These are phyloP conservation scores for Mycena rosella DNA, from an alignment of 768 basidiomycete genomes.

Conservation along the genomic window DNA sequence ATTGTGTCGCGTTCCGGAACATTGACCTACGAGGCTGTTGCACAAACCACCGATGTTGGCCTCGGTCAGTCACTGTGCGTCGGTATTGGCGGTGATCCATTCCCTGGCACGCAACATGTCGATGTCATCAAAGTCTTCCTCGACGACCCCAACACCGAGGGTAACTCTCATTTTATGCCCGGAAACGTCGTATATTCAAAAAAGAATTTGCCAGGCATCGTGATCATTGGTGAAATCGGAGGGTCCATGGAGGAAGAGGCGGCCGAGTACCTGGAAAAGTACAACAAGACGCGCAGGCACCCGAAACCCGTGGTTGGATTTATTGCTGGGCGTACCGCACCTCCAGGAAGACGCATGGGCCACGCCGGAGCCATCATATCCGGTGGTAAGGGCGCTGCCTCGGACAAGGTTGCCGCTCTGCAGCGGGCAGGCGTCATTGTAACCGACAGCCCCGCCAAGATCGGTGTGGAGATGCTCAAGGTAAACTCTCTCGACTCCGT, in stretches of 20 bases:
- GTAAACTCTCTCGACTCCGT: constrained; percentile 53
- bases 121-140: constrained; percentile 98
- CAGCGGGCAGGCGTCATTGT: constrained; percentile 94
- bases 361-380: constrained; percentile 99
- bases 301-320: constrained; percentile 98
- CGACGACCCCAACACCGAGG: constrained; percentile 93
- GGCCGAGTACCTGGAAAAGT: constrained; percentile 92
- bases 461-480: constrained; percentile 91
- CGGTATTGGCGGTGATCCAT: constrained; percentile 97
- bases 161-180: constrained; percentile 49
- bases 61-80: constrained; percentile 97
- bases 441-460: constrained; percentile 95
- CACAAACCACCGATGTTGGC: constrained; percentile 95
- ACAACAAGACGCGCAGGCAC: constrained; percentile 88
- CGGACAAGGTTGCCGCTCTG: constrained; percentile 93
- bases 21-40: constrained; percentile 98
- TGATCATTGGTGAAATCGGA: constrained; percentile 98
- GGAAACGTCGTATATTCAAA: constrained; percentile 7
- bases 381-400: constrained; percentile 96
- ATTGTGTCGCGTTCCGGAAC: constrained; percentile 97
- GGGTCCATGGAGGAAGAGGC: constrained; percentile 99
- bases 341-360: constrained; percentile 98
- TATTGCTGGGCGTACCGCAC: constrained; percentile 97
- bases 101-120: constrained; percentile 95
- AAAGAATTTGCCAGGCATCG: constrained; percentile 81